Evolutionary conservation across 345 rosid species (phyloP).

Genomic region (Litchi chinensis): DNA sequence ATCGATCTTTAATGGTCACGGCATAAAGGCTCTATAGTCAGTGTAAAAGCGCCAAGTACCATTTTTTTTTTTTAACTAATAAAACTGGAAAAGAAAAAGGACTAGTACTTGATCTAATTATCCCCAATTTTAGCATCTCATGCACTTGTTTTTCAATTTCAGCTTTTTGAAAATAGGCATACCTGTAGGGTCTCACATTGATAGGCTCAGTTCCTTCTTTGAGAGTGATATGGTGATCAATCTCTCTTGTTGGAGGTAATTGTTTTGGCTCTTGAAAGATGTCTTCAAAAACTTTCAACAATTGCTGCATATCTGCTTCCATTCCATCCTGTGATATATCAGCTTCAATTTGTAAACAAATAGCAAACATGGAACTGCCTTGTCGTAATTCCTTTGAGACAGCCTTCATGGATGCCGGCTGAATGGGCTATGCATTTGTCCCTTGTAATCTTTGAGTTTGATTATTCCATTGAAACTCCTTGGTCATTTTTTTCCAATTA

Average conservation of each 20-base stretch:
- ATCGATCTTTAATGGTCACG: constrained; percentile 9
- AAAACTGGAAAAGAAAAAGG: constrained; percentile 10
- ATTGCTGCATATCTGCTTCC: neutral
- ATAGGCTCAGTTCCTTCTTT: neutral
- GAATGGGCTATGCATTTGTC: neutral
- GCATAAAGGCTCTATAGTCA: constrained; percentile 2
- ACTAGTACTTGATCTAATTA: constrained; percentile 2
- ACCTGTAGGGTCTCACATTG: constrained; percentile 1
- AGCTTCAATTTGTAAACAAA: no score
- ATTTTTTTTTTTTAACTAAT: constrained; percentile 11
- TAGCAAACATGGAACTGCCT: no score
- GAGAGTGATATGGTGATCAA: no score
- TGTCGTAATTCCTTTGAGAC: no score
- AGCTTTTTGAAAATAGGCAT: constrained; percentile 15
- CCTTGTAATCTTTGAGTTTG: neutral
- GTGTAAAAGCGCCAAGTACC: constrained; percentile 5
- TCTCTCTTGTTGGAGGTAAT: neutral
- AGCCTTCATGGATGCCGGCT: neutral
- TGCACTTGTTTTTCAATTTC: constrained; percentile 18
- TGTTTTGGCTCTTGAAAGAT: neutral
- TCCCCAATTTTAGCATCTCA: constrained; percentile 8
- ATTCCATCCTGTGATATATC: no score
- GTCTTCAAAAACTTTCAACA: neutral
- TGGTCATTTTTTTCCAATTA: constrained; percentile 7
- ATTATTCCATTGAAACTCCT: neutral